Percentiles rank a stretch among this genome's conserved stretches.
Conservation (phyloP, 23 red algal genomes). For the Agarophyton chilense region DNA sequence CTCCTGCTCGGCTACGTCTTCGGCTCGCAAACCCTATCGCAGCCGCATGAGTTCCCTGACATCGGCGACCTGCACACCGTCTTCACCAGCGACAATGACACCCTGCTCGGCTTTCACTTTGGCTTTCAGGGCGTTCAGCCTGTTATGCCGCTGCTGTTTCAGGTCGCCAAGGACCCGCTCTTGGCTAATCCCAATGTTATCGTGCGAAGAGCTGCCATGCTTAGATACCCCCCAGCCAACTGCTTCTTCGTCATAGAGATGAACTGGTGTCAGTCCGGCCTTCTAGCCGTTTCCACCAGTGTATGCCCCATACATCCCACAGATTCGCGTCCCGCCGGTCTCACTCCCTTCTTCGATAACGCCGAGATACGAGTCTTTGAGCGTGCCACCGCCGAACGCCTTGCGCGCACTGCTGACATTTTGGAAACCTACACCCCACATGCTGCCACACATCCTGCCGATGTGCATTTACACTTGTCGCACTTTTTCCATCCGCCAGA, state of each 20-base stretch:
- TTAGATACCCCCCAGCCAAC: not conserved
- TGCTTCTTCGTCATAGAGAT: conserved; percentile 57
- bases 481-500: conserved; percentile 40
- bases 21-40: not conserved
- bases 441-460: not conserved
- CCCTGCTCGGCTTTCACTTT: conserved; percentile 61
- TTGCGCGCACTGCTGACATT: not conserved
- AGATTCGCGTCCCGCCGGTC: not conserved
- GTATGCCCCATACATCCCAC: not conserved
- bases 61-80: conserved; percentile 60
- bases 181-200: conserved; percentile 51
- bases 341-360: conserved; percentile 26
- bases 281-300: conserved; percentile 33
- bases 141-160: conserved; percentile 44
- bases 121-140: conserved; percentile 60
- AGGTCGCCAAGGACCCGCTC: conserved; percentile 42
- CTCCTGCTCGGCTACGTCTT: conserved; percentile 60
- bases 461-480: not conserved
- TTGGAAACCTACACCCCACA: not conserved
- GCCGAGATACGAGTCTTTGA: conserved; percentile 53
- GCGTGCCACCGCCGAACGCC: not conserved
- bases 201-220: conserved; percentile 34
- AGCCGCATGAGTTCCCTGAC: conserved; percentile 45
- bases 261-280: conserved; percentile 51
- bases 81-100: conserved; percentile 34